A percentile compares a stretch with the other conserved stretches of the same genome.
Conservation (phyloP, 257 asterid species). For the Solanum stenotomum region DNA sequence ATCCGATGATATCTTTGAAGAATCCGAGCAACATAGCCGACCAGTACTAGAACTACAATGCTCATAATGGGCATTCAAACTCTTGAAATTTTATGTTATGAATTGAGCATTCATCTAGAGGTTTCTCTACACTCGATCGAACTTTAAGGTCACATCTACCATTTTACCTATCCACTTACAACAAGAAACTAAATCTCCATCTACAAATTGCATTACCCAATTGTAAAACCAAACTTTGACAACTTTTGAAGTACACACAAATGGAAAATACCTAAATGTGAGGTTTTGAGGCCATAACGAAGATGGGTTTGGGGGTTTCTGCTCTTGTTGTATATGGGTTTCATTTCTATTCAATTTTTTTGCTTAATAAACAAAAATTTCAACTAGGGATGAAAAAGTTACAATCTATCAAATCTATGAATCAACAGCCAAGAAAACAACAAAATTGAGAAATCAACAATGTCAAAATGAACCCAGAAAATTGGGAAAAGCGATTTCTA, state of each 20-base stretch:
- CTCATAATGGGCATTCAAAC: neutral
- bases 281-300: neutral
- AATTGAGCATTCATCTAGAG: neutral
- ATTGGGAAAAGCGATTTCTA: neutral
- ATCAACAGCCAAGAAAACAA: neutral
- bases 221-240: neutral
- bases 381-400: neutral
- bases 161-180: neutral
- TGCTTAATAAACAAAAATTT: neutral
- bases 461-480: neutral
- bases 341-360: neutral
- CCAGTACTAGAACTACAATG: neutral
- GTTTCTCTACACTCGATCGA: neutral
- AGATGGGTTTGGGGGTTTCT: neutral
- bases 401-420: neutral
- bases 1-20: neutral
- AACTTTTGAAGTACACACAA: neutral
- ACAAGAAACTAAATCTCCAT: neutral
- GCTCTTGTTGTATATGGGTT: neutral
- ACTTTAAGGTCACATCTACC: neutral
- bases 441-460: neutral
- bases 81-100: neutral
- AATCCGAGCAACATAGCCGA: neutral
- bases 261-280: neutral
- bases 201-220: neutral